A percentile compares a stretch with the other conserved stretches of the same genome.
phyloP scores from a whole-genome alignment of 2,329 filamentous ascomycete genomes.

The Hortaea werneckii region DNA sequence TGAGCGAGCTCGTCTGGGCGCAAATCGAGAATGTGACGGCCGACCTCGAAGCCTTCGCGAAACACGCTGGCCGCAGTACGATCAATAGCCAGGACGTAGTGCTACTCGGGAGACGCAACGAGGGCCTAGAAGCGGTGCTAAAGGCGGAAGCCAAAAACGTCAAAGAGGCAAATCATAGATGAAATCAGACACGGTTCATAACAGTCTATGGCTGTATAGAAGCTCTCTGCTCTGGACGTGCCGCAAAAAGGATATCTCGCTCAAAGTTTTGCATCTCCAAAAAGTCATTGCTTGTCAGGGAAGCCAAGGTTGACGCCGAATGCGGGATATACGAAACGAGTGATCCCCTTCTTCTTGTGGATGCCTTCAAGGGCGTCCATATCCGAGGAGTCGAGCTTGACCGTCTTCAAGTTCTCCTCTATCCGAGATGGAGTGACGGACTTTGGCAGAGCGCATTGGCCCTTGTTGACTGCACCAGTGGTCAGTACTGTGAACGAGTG shows the following conservation, averaged over 20 bases:
- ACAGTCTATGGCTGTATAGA: background rate
- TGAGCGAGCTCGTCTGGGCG: slow-evolving; percentile 72
- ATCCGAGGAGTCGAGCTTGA: slow-evolving; percentile 56
- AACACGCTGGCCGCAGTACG: slow-evolving; percentile 70
- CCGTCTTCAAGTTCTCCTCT: slow-evolving; percentile 57
- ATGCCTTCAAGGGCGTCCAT: slow-evolving; percentile 40
- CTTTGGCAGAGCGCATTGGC: slow-evolving; percentile 62
- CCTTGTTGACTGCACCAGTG: slow-evolving; percentile 48
- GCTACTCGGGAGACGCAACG: slow-evolving; percentile 76
- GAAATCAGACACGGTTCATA: background rate
- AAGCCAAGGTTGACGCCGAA: slow-evolving; percentile 42
- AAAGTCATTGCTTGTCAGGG: slow-evolving; percentile 31
- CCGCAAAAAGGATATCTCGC: background rate
- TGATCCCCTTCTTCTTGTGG: slow-evolving; percentile 37
- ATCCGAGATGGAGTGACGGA: slow-evolving; percentile 60
- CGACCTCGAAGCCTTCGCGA: slow-evolving; percentile 56
- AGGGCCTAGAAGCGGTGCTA: slow-evolving; percentile 69
- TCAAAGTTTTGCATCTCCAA: background rate
- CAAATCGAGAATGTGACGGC: slow-evolving; percentile 48
- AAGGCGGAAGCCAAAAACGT: slow-evolving; percentile 53
- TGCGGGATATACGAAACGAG: slow-evolving; percentile 38
- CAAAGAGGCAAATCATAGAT: slow-evolving; percentile 9
- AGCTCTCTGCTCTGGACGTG: background rate
- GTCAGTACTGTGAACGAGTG: slow-evolving; percentile 1
- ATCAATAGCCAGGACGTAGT: slow-evolving; percentile 81